Evolutionary conservation across 2,329 filamentous ascomycete species (phyloP).

Genomic region (Microdochium nivale): DNA sequence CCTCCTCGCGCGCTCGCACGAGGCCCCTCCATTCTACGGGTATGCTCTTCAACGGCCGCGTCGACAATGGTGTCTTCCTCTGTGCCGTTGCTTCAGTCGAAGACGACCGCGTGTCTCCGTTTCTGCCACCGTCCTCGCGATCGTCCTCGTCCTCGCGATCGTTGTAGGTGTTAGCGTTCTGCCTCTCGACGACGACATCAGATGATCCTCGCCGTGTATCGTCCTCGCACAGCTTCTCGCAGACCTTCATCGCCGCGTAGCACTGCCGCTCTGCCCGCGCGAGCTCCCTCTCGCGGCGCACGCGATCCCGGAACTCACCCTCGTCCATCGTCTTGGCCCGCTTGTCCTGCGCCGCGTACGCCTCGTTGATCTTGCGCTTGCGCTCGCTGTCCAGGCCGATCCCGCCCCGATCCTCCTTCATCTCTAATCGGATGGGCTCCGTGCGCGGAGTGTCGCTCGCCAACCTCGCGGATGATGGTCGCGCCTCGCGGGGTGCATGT

Average conservation of each 20-base stretch:
- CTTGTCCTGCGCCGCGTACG: conserved; percentile 49
- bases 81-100: conserved; percentile 12
- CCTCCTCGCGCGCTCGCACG: conserved; percentile 59
- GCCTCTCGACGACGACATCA: too few relatives aligned
- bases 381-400: conserved; percentile 78
- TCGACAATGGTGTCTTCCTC: conserved; percentile 25
- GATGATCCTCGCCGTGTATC: conserved; percentile 14
- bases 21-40: conserved; percentile 75
- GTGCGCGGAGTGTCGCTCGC: conserved; percentile 11
- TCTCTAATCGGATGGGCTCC: conserved; percentile 66
- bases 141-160: conserved; percentile 7
- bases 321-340: conserved; percentile 53
- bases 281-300: conserved; percentile 61
- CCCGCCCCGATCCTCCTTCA: conserved; percentile 75
- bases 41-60: conserved; percentile 53
- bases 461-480: too few relatives aligned
- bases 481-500: conserved; percentile 10
- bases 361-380: conserved; percentile 66
- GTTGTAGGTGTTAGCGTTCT: conserved; percentile 4
- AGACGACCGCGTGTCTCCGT: conserved; percentile 11
- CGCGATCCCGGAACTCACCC: conserved; percentile 64
- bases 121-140: conserved; percentile 4
- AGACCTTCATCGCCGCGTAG: conserved; percentile 71
- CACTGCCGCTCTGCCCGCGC: conserved; percentile 61
- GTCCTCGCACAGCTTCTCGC: conserved; percentile 65